Evolutionary conservation across 768 basidiomycete genomes (phyloP).

Genomic region (Phlegmacium glaucopus): DNA sequence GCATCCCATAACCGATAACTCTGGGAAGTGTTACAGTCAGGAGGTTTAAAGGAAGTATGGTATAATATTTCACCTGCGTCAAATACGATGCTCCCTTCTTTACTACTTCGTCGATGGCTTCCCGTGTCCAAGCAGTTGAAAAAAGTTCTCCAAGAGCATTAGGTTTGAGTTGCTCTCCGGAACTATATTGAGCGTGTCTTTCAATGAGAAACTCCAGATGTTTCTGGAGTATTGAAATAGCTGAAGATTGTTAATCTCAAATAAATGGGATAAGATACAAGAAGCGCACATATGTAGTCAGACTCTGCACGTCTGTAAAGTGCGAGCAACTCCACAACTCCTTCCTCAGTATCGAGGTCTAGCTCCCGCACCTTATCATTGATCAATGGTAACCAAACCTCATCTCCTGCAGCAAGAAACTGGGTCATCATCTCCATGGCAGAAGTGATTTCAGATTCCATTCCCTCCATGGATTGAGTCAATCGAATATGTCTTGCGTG

Average conservation of each 20-base stretch:
- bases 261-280: not conserved
- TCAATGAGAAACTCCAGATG: slow-evolving; percentile 63
- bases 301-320: slow-evolving; percentile 64
- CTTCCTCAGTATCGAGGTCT: slow-evolving; percentile 49
- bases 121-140: slow-evolving; percentile 58
- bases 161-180: slow-evolving; percentile 40
- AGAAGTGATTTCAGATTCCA: slow-evolving; percentile 54
- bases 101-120: slow-evolving; percentile 51
- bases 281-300: slow-evolving; percentile 74
- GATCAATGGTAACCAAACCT: slow-evolving; percentile 74
- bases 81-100: slow-evolving; percentile 59
- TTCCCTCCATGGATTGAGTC: slow-evolving; percentile 49
- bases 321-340: slow-evolving; percentile 52
- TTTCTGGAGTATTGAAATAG: slow-evolving; percentile 68
- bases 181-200: slow-evolving; percentile 34
- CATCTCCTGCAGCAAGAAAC: slow-evolving; percentile 61
- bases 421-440: slow-evolving; percentile 68
- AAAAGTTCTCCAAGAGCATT: slow-evolving; percentile 57
- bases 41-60: not conserved
- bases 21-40: slow-evolving; percentile 31
- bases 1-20: slow-evolving; percentile 69
- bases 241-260: slow-evolving; percentile 32
- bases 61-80: slow-evolving; percentile 44
- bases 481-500: slow-evolving; percentile 69
- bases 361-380: slow-evolving; percentile 46